These are phyloP conservation scores for Leucaena leucocephala DNA, from an alignment of 306 rosid species.

Conservation along the genomic window DNA sequence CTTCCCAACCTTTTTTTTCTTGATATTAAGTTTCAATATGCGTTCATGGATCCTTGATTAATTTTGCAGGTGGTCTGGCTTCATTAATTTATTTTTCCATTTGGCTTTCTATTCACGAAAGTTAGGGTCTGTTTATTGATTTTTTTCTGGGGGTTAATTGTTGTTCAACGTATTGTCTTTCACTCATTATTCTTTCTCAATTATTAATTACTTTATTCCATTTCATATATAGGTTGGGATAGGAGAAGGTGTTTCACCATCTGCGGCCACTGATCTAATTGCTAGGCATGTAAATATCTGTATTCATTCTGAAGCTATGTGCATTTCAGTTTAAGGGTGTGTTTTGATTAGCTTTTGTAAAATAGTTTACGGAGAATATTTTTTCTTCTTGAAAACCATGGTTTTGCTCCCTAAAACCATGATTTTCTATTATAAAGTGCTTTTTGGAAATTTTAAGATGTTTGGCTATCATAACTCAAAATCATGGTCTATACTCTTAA, in stretches of 20 bases:
- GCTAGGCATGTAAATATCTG: constrained; percentile 85
- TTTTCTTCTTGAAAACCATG: no score
- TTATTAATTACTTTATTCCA: constrained; percentile 33
- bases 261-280: constrained; percentile 96
- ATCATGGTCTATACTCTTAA: no score
- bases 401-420: no score
- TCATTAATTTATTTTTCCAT: constrained; percentile 24
- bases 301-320: constrained; percentile 24
- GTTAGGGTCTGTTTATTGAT: background rate
- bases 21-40: constrained; percentile 4
- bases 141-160: background rate
- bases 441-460: no score
- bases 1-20: background rate
- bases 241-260: constrained; percentile 99
- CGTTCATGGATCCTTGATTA: constrained; percentile 16
- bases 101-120: constrained; percentile 24
- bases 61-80: constrained; percentile 21
- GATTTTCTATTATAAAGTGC: no score
- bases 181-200: constrained; percentile 23
- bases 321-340: background rate
- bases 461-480: no score
- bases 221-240: constrained; percentile 81
- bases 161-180: constrained; percentile 15
- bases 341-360: no score
- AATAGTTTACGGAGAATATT: no score